A percentile compares a stretch with the other conserved stretches of the same genome.
phyloP scores from a whole-genome alignment of 257 asterid genomes.

The Plantago major region DNA sequence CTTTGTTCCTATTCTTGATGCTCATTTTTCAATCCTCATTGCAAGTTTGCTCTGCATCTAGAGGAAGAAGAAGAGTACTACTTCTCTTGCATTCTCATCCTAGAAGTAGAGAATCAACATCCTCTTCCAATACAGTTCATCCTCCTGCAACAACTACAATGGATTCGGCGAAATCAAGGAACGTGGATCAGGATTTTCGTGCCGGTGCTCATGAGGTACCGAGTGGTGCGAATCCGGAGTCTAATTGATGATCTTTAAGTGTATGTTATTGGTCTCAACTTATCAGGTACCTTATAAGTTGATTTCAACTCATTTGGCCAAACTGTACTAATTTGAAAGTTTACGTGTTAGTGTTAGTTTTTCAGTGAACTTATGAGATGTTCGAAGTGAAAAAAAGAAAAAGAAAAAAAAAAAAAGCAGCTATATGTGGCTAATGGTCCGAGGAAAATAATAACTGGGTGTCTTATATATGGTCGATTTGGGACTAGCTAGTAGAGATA shows the following conservation, averaged over 20 bases:
- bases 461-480: too few species aligned
- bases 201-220: constrained; percentile 78
- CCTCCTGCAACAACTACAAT: constrained; percentile 1
- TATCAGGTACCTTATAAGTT: too few species aligned
- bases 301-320: too few species aligned
- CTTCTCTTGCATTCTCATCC: constrained; percentile 18
- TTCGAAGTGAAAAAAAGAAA: too few species aligned
- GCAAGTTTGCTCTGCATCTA: constrained; percentile 20
- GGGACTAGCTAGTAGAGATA: too few species aligned
- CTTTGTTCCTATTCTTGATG: constrained; percentile 28
- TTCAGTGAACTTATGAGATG: too few species aligned
- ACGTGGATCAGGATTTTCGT: constrained; percentile 23
- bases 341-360: too few species aligned
- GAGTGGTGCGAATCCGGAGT: constrained; percentile 86
- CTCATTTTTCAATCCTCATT: constrained; percentile 17
- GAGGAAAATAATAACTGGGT: too few species aligned
- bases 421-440: too few species aligned
- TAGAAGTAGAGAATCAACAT: constrained; percentile 15
- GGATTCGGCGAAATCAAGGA: background rate
- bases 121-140: background rate
- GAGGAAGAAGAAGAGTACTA: constrained; percentile 16
- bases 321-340: too few species aligned
- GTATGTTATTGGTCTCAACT: too few species aligned
- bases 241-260: constrained; percentile 39
- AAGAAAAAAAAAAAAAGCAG: too few species aligned